Evolutionary conservation across 495 filamentous ascomycete genomes (phyloP), one percentile per base, ranked within the genome.

Genomic region (Trichoderma gamsii): DNA sequence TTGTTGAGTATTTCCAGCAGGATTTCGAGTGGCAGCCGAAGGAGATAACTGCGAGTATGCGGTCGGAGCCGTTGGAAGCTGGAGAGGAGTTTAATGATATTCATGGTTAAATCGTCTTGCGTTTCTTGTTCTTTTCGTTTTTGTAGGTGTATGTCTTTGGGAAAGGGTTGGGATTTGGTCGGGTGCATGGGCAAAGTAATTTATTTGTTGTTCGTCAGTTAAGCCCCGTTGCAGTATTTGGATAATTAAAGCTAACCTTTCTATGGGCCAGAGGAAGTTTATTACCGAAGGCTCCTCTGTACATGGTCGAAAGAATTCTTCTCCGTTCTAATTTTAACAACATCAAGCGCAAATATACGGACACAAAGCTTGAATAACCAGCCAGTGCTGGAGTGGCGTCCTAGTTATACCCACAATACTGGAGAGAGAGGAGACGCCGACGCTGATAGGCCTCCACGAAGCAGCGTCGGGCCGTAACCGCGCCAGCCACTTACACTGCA

Each of bases 11-110:
- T 56, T 21, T 21, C 5, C 8, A 56, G n/a, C 8, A 56, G 51
- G 4, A 56, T n/a, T 56, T 56, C 51, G 51, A 56, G 16, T 56
- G 51, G 51, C 51, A 56, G 21, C 8, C n/a, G 51, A 56, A 56
- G 51, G 51, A 56, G 16, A 56, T 25, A 23, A n/a, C 51, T 21
- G 18, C 21, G 51, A 56, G 51, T 21, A 21, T 27, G 51, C 3
- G n/a, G 18, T 6, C n/a, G 51, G 51, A 11, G n/a, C 18, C 18
- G 8, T 21, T 6, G 16, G 51, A 56, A n/a, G n/a, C 51, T 16
- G n/a, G n/a, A 2, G 6, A 56, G n/a, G 5, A 56, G 6, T 11
- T 21, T 56, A 25, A 23, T 56, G n/a, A 56, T 56, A 7, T 56
- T 56, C 51, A 56, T 56, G 51, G n/a, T n/a, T 7, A 25, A 56